Percentiles rank a stretch among this genome's conserved stretches.
phyloP scores from a whole-genome alignment of 306 rosid species.

The Quercus gilva region DNA sequence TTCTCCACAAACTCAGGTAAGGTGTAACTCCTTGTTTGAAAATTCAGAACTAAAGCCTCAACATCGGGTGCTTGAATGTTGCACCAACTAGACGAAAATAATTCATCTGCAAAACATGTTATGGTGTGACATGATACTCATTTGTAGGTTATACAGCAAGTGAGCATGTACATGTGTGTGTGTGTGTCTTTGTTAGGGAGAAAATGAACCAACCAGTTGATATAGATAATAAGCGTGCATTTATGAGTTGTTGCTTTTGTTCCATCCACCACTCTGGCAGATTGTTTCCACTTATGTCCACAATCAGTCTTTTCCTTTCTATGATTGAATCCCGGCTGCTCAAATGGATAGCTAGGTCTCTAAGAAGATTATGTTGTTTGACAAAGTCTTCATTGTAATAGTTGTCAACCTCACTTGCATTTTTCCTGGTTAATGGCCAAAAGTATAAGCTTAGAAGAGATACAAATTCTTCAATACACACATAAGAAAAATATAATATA shows the following conservation, averaged over 20 bases:
- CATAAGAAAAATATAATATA: too few relatives aligned
- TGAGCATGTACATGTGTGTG: too few relatives aligned
- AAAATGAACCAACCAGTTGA: neutral
- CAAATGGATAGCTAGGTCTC: too few relatives aligned
- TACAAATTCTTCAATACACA: too few relatives aligned
- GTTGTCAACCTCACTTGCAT: too few relatives aligned
- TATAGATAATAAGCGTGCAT: neutral
- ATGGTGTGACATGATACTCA: neutral
- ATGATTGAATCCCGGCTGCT: too few relatives aligned
- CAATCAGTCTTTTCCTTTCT: too few relatives aligned
- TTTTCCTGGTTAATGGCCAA: too few relatives aligned
- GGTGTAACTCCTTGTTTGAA: neutral
- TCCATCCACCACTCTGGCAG: neutral
- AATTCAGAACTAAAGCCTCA: neutral
- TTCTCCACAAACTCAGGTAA: neutral
- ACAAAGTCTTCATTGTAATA: too few relatives aligned
- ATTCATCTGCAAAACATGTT: neutral
- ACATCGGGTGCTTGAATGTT: neutral
- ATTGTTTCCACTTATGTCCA: too few relatives aligned
- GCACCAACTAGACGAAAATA: neutral
- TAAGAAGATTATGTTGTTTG: too few relatives aligned
- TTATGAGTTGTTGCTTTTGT: neutral
- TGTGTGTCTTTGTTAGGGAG: neutral
- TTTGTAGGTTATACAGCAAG: neutral
- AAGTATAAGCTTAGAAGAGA: too few relatives aligned